These are phyloP conservation scores for Lyophyllum decastes DNA, from an alignment of 768 basidiomycete species.

Conservation along the genomic window DNA sequence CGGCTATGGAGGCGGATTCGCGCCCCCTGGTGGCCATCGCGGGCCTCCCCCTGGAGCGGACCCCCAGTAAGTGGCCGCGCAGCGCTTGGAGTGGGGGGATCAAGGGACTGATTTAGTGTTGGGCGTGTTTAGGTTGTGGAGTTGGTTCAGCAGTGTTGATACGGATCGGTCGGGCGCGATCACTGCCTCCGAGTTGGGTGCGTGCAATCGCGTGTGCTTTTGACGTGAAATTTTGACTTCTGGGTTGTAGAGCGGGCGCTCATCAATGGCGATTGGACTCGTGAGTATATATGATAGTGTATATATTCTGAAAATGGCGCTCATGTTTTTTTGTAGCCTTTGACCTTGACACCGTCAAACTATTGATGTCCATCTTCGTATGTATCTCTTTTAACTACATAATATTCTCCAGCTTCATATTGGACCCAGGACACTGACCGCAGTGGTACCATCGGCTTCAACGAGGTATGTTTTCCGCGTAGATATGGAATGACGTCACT, in stretches of 20 bases:
- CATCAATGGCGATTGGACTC: constrained; percentile 71
- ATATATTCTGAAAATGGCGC: background rate
- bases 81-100: background rate
- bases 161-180: constrained; percentile 69
- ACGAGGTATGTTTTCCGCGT: constrained; percentile 49
- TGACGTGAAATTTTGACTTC: background rate
- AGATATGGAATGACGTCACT: constrained; percentile 12
- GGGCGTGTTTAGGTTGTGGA: constrained; percentile 56
- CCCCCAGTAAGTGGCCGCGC: constrained; percentile 57
- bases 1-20: constrained; percentile 41
- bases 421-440: constrained; percentile 61
- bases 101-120: background rate
- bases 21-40: constrained; percentile 30
- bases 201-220: constrained; percentile 26
- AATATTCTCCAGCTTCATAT: background rate
- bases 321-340: constrained; percentile 50
- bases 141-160: constrained; percentile 74
- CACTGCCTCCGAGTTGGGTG: constrained; percentile 65
- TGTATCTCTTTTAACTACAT: constrained; percentile 22
- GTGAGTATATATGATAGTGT: constrained; percentile 42
- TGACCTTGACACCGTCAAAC: constrained; percentile 84
- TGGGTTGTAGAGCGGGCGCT: constrained; percentile 41
- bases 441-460: constrained; percentile 78
- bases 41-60: constrained; percentile 70
- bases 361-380: constrained; percentile 82